Base-by-base conservation (phyloP, 768 basidiomycete genomes). In the Candolleomyces efflorescens region DNA sequence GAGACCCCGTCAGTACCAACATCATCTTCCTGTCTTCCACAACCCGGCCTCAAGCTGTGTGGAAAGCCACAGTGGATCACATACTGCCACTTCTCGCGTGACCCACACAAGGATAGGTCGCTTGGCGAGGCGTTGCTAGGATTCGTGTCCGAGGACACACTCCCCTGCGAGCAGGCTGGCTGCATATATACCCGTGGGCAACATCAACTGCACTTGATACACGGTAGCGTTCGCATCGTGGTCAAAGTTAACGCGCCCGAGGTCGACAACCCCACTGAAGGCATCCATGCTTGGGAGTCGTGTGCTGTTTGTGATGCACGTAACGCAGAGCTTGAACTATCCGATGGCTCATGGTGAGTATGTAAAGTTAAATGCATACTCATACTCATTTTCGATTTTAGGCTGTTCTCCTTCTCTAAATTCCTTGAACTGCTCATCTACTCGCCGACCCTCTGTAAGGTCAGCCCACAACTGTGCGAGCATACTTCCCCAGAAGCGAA, bases 331-430 rank as follows among this genome's bases (percentile, higher is more conserved):
- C 68, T 53, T 24, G 59, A 57, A 36, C 76, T 86, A 74, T 74
- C 67, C 15, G 77, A 80, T 62, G 84, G 79, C 20, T 71, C 82
- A 2, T 82, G 74, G 85, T 85, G 64, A 56, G 84, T 78, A 20
- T 44, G 49, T 56, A 23, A 20, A 24, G n/a, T 48, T 54, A 45
- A 13, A 50, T n/a, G 20, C 10, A 48, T 10, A 23, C 37, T 47
- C 23, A 49, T 53, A 27, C 58, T 46, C n/a, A 53, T 39, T 43
- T 39, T 43, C 20, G 15, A 32, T 53, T 54, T 26, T 49, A 84
- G 84, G 55, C 64, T 85, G 6, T 72, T 78, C 47, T 84, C 84
- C 0, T 84, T 79, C 57, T 80, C 77, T 17, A 86, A 86, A 63
- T 85, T 76, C 60, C 67, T 85, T 15, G 84, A 86, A 65, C 64